Conservation (phyloP, 306 rosid species). For the Acacia acuminata region DNA sequence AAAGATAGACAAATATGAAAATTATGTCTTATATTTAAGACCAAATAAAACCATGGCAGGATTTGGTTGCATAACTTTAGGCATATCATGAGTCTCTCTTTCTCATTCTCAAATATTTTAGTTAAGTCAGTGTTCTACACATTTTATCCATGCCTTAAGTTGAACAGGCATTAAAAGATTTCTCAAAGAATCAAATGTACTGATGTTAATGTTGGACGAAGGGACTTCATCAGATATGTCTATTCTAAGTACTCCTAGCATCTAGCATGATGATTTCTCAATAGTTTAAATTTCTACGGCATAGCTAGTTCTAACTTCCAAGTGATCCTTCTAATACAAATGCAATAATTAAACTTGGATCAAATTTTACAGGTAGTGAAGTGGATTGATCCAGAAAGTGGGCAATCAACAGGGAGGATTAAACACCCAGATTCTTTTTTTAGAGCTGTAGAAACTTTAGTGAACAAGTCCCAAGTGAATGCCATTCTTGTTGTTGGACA, state of each 20-base stretch:
- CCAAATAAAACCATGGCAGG: too few relatives aligned
- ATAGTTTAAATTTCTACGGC: too few relatives aligned
- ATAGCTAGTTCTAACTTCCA: too few relatives aligned
- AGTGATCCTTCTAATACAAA: slow-evolving; percentile 10
- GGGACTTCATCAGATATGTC: slow-evolving; percentile 3
- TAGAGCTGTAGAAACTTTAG: slow-evolving; percentile 65
- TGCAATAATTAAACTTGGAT: slow-evolving; percentile 29
- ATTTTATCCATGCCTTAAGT: too few relatives aligned
- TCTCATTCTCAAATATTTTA: too few relatives aligned
- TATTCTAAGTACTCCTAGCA: slow-evolving; percentile 17
- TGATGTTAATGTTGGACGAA: neutral
- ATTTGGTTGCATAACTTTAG: too few relatives aligned
- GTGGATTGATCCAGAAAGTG: slow-evolving; percentile 79
- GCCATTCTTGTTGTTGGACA: slow-evolving; percentile 94
- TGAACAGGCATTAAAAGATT: neutral
- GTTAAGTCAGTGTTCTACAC: too few relatives aligned
- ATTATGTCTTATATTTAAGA: too few relatives aligned
- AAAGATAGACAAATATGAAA: too few relatives aligned
- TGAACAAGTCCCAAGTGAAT: slow-evolving; percentile 56
- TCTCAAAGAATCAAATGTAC: neutral
- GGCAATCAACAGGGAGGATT: slow-evolving; percentile 87
- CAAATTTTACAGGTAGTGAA: slow-evolving; percentile 69
- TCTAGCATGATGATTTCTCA: neutral
- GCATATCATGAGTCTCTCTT: too few relatives aligned
- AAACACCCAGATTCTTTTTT: slow-evolving; percentile 73